Evolutionary conservation across 768 basidiomycete species (phyloP), one percentile per base, ranked within the genome.

Genomic region (Chalciporus sphaerocephalus): DNA sequence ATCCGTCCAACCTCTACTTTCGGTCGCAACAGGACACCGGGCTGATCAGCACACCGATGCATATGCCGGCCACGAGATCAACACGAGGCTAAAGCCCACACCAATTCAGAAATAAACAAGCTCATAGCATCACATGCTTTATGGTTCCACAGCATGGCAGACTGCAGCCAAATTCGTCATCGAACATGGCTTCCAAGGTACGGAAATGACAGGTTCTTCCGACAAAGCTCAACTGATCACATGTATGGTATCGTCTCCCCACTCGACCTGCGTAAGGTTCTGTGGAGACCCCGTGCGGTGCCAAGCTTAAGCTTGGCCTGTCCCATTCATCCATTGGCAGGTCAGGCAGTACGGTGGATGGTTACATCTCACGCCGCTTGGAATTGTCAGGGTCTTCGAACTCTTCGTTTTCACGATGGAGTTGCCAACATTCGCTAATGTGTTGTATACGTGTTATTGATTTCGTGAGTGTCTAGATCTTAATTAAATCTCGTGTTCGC

Each of bases 61-160:
- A 49, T 30, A 40, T 44, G 48, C 42, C 40, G 43, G 42, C 32
- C 46, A 51, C 34, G 5, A 17, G 35, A 59, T 58, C 56, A 59
- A 56, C 59, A 59, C 24, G 56, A 24, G 30, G 24, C 5, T 10
- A 41, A 48, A 51, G 46, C 40, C 44, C 39, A 18, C 25, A 38
- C 37, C 28, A 16, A 28, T 12, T 7, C 27, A 28, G 27, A 36
- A 47, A 60, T 48, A 46, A 59, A 54, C 62, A 42, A 35, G 18
- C 42, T 53, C 27, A 18, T 40, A 23, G 23, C 24, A 23, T 53
- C 50, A 42, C 44, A 46, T 37, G 39, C 39, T 18, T 16, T 15
- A 27, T 17, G 55, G 49, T 36, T 36, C 47, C 47, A 61, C 58
- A 59, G 59, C 45, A 54, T 47, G 47, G 50, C 58, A 34, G 25